Percentiles rank a stretch among this genome's conserved stretches.
phyloP scores from a whole-genome alignment of 1,284 basidiomycete genomes.

The Ceratobasidium theobromae region DNA sequence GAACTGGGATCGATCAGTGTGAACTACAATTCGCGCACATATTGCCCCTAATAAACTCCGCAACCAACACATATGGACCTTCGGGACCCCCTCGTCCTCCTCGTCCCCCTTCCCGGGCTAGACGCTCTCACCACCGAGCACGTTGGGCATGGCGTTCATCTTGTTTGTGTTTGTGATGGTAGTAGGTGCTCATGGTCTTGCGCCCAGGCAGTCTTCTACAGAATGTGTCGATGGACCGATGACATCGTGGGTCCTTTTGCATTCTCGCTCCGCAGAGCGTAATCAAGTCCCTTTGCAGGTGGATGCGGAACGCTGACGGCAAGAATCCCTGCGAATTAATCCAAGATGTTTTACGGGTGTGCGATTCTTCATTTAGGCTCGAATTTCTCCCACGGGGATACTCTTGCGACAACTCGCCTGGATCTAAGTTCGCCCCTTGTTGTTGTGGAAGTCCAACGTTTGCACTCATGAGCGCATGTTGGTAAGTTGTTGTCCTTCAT shows the following conservation, averaged over 20 bases:
- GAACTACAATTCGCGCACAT: too few species aligned
- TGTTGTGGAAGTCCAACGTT: slow-evolving; percentile 31
- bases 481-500: slow-evolving; percentile 1
- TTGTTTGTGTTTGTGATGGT: too few species aligned
- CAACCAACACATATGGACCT: too few species aligned
- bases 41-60: too few species aligned
- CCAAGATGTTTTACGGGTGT: slow-evolving; percentile 24
- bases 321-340: slow-evolving; percentile 23
- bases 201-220: background rate
- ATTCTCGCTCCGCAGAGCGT: background rate
- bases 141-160: too few species aligned
- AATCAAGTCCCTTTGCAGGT: background rate
- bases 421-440: slow-evolving; percentile 13
- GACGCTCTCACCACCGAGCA: too few species aligned
- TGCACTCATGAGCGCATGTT: slow-evolving; percentile 31
- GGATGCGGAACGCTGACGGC: slow-evolving; percentile 23
- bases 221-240: slow-evolving; percentile 24
- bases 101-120: too few species aligned
- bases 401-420: slow-evolving; percentile 3
- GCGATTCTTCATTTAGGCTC: background rate
- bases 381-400: slow-evolving; percentile 18
- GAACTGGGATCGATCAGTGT: too few species aligned
- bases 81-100: too few species aligned
- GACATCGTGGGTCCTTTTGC: slow-evolving; percentile 13
- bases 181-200: too few species aligned